phyloP scores from a whole-genome alignment of 2,329 filamentous ascomycete genomes.

The Ophiosphaerella herpotricha region DNA sequence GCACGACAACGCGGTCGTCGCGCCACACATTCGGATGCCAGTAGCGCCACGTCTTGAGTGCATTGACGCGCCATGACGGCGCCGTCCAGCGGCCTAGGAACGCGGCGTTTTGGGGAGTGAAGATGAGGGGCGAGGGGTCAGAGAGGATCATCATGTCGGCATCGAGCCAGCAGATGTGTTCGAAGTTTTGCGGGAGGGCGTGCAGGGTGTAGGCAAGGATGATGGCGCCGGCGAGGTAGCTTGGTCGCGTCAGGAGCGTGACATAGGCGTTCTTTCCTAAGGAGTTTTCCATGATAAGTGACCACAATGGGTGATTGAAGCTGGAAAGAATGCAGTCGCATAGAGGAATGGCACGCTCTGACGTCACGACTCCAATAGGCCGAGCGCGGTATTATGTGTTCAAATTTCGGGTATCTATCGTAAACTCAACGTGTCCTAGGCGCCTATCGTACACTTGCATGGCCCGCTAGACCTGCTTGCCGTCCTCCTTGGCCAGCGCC shows the following conservation, averaged over 20 bases:
- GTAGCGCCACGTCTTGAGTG: conserved; percentile 59
- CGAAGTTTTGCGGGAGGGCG: too few species aligned
- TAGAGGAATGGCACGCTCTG: conserved; percentile 9
- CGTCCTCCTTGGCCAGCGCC: conserved; percentile 57
- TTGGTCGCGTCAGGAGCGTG: conserved; percentile 57
- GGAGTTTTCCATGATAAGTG: neutral
- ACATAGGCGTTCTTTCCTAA: conserved; percentile 48
- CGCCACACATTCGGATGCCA: conserved; percentile 58
- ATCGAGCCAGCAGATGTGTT: too few species aligned
- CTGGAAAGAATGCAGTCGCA: neutral
- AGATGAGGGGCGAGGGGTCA: too few species aligned
- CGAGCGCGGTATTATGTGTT: conserved; percentile 6
- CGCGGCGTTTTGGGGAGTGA: too few species aligned
- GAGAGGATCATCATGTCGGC: too few species aligned
- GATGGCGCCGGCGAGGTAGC: conserved; percentile 58
- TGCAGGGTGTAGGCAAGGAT: conserved; percentile 56
- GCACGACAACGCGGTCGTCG: conserved; percentile 53
- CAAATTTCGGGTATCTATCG: conserved; percentile 25
- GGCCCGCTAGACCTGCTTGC: conserved; percentile 19
- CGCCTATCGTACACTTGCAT: conserved; percentile 4
- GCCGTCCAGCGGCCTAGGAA: conserved; percentile 52
- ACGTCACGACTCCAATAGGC: conserved; percentile 26
- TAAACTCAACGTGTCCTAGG: conserved; percentile 5
- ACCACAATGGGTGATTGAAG: too few species aligned
- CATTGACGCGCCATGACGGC: conserved; percentile 58